phyloP scores from a whole-genome alignment of 2,329 filamentous ascomycete species.

The Didymella pomorum region DNA sequence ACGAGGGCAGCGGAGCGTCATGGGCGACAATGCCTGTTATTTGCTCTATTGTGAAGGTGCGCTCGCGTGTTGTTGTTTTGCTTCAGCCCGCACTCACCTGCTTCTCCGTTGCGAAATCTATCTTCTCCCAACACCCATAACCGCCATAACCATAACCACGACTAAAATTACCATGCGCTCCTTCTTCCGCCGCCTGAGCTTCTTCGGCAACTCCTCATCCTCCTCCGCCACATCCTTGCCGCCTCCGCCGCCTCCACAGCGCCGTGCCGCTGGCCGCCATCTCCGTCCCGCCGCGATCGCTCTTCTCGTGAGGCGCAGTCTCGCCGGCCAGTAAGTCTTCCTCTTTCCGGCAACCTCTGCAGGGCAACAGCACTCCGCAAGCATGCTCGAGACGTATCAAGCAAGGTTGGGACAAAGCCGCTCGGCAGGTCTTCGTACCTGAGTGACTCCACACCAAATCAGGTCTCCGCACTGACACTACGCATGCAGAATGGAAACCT shows the following conservation, averaged over 20 bases:
- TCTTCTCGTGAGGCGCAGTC: constrained; percentile 7
- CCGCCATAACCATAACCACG: not conserved
- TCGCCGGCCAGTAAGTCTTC: constrained; percentile 3
- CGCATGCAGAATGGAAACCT: not conserved
- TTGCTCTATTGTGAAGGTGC: not conserved
- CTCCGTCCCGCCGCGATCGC: not conserved
- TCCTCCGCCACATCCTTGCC: not conserved
- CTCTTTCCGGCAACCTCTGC: not conserved
- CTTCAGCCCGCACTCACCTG: not conserved
- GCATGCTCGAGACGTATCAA: not conserved
- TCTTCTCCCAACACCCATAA: not conserved
- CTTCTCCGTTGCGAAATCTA: not conserved
- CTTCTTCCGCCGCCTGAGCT: not conserved
- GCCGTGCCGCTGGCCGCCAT: not conserved
- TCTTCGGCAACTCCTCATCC: not conserved
- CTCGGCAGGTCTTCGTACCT: not conserved
- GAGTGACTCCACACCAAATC: not conserved
- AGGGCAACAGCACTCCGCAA: not conserved
- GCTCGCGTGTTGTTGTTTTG: constrained; percentile 1
- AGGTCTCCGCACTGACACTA: not conserved
- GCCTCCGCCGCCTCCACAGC: not conserved
- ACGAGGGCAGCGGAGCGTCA: not conserved
- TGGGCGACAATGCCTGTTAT: not conserved
- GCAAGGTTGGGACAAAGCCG: not conserved
- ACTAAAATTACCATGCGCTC: not conserved